Base-by-base conservation (phyloP, 805 yeast genomes). In the Yamadazyma philogaea region DNA sequence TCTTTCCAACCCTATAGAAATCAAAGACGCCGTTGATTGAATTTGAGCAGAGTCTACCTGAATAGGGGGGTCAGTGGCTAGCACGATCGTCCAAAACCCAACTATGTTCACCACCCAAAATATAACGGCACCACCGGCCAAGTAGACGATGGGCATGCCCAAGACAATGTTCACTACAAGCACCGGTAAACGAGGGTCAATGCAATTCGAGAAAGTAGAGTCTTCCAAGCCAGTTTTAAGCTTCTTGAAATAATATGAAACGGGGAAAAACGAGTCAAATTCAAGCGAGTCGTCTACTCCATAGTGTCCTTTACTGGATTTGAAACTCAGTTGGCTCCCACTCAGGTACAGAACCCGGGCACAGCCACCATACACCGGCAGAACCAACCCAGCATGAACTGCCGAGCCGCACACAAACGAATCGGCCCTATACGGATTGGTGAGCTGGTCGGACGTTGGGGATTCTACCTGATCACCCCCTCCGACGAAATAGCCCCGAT, bases 401-500 rank as follows among this genome's bases (percentile, higher is more conserved):
- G 93, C 97, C 2, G 96, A 84, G 0, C 89, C 91, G 59, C 98
- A 90, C 0, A 91, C 82, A 53, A 72, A 89, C 1, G 96, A 87
- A 63, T 90, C 98, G 0, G 87, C 90, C 49, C 98, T 70, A 56
- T 88, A 90, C 0, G 90, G 89, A 19, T 64, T 52, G 0, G 87
- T 66, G 7, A 81, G 46, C 4, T 44, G 40, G 2, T 41, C 45
- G 7, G 41, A n/a, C 3, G 10, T 40, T 1, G 30, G 26, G 8
- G 26, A 16, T 10, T 39, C 27, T 3, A 30, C 33, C 11, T 33
- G 22, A 15, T 54, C 55, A 1, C 90, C 90, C 14, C 96, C 95
- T 2, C 96, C 96, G 19, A 90, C 76, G 24, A 79, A 78, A 52
- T 72, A 87, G 1, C 85, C 84, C 40, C 81, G 61, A 56, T 90